Evolutionary conservation across 2,329 filamentous ascomycete species (phyloP).

Genomic region (Kalaharituber pfeilii): DNA sequence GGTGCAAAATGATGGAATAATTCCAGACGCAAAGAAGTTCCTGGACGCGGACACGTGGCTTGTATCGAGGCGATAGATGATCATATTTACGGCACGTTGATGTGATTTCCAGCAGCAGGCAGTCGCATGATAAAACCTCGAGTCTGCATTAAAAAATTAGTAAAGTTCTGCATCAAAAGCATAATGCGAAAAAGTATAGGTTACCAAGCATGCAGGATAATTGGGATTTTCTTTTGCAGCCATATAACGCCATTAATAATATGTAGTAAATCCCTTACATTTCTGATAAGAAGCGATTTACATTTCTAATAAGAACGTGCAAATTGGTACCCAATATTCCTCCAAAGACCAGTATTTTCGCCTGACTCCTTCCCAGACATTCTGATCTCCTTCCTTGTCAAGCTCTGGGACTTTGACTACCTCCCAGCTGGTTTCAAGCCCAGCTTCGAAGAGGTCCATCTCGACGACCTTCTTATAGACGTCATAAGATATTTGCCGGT

Average conservation of each 20-base stretch:
- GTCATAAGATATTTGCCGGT: constrained; percentile 84
- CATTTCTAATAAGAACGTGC: constrained; percentile 45
- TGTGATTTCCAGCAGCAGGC: no score
- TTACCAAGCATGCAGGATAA: no score
- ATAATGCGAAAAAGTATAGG: no score
- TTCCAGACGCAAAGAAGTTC: constrained; percentile 37
- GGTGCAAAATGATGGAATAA: constrained; percentile 33
- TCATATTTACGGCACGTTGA: no score
- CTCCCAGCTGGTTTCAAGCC: constrained; percentile 76
- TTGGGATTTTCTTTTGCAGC: no score
- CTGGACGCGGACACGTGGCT: constrained; percentile 45
- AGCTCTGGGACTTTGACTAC: constrained; percentile 55
- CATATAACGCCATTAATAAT: no score
- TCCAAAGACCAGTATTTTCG: constrained; percentile 81
- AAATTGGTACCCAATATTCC: constrained; percentile 56
- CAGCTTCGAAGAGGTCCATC: constrained; percentile 75
- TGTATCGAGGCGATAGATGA: constrained; percentile 19
- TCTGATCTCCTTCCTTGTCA: constrained; percentile 41
- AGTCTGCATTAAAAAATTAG: no score
- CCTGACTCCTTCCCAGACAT: constrained; percentile 76
- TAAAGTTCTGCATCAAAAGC: no score
- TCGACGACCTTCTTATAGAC: constrained; percentile 87
- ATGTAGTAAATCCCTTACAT: no score
- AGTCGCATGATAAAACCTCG: no score
- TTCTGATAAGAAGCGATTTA: no score